Evolutionary conservation across 2,329 filamentous ascomycete species (phyloP).

Genomic region (Aureobasidium vineae): DNA sequence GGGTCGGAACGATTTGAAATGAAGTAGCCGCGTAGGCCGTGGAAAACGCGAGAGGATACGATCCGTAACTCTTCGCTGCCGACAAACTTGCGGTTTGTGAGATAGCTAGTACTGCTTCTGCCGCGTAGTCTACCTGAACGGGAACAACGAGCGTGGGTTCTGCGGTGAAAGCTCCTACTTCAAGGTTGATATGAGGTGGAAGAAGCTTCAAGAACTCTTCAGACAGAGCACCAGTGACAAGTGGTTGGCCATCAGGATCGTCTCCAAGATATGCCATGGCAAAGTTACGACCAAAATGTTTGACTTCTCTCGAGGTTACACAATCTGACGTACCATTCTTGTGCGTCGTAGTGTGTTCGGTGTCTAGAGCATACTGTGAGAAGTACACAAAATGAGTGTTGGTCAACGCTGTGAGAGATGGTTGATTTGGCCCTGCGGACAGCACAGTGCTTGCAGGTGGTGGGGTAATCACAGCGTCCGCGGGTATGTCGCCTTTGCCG

Average conservation of each 20-base stretch:
- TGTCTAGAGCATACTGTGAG: conserved; percentile 46
- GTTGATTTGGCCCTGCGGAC: conserved; percentile 9
- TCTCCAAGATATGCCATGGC: conserved; percentile 42
- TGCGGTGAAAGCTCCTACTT: conserved; percentile 41
- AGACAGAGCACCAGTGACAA: conserved; percentile 33
- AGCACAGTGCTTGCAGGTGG: conserved; percentile 31
- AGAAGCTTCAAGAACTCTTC: conserved; percentile 6
- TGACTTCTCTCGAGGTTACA: conserved; percentile 38
- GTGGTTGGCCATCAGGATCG: conserved; percentile 33
- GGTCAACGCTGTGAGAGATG: conserved; percentile 29
- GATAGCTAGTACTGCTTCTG: conserved; percentile 29
- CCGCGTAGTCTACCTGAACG: conserved; percentile 42
- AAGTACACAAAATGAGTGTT: conserved; percentile 47
- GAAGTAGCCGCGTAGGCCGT: background rate
- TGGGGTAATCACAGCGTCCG: conserved; percentile 33
- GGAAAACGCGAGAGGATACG: background rate
- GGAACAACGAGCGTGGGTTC: conserved; percentile 46
- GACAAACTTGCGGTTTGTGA: background rate
- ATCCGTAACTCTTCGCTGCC: background rate
- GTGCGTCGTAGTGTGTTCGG: conserved; percentile 32
- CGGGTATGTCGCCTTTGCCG: conserved; percentile 34
- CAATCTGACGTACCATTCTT: conserved; percentile 36
- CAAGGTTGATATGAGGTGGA: conserved; percentile 32
- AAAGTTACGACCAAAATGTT: conserved; percentile 39
- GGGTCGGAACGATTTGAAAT: background rate